Evolutionary conservation across 2,329 filamentous ascomycete species (phyloP).

Genomic region (Escovopsis sp.): DNA sequence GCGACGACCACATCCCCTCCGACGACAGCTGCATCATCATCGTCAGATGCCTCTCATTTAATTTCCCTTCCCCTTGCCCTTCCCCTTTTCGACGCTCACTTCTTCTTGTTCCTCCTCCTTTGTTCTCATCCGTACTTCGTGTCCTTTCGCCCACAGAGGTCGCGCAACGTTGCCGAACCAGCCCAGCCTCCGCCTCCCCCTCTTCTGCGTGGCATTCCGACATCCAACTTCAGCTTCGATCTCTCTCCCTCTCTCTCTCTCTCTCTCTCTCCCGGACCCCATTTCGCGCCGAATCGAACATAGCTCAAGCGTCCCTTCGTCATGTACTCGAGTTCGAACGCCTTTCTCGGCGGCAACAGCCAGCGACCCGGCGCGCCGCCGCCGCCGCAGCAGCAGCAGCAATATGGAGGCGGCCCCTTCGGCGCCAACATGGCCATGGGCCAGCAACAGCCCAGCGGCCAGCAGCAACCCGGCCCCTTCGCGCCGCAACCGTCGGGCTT

Average conservation of each 20-base stretch:
- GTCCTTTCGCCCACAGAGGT: no score
- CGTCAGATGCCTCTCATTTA: conserved; percentile 1
- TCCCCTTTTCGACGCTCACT: background rate
- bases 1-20: no score
- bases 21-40: conserved; percentile 9
- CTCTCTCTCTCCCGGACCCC: no score
- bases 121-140: no score
- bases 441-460: conserved; percentile 24
- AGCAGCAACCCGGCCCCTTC: conserved; percentile 39
- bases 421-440: conserved; percentile 22
- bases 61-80: conserved; percentile 9
- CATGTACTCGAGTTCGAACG: conserved; percentile 88
- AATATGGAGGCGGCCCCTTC: conserved; percentile 22
- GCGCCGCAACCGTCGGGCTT: conserved; percentile 46
- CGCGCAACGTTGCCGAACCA: background rate
- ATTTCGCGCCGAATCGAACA: background rate
- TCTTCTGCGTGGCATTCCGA: no score
- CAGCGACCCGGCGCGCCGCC: conserved; percentile 46
- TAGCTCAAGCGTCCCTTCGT: conserved; percentile 4
- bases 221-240: no score
- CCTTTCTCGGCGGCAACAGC: conserved; percentile 65
- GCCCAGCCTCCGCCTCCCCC: no score
- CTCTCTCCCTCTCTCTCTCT: no score
- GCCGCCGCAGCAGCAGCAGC: conserved; percentile 14
- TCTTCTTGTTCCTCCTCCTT: background rate